phyloP scores from a whole-genome alignment of 1,139 yeast species.

The Suzukiozyma palmioleophila region DNA sequence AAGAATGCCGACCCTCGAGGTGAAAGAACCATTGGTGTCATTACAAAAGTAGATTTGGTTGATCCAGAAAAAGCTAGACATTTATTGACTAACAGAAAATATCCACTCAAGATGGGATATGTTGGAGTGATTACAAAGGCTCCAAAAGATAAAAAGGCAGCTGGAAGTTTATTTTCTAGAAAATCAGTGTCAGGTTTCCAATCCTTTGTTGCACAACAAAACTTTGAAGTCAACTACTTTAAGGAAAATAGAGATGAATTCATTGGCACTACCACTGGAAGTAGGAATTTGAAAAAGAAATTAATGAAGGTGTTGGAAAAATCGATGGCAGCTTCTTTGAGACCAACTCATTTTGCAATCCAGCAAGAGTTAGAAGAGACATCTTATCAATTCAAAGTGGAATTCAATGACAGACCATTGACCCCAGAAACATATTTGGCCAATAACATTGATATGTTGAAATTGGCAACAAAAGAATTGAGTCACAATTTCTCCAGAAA shows the following conservation, averaged over 20 bases:
- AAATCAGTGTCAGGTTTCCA: constrained; percentile 37
- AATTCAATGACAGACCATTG: constrained; percentile 87
- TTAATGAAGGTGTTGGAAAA: constrained; percentile 82
- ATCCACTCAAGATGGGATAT: constrained; percentile 92
- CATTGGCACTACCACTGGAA: constrained; percentile 68
- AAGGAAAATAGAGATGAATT: constrained; percentile 59
- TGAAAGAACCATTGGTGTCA: constrained; percentile 91
- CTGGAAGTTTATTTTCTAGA: constrained; percentile 29
- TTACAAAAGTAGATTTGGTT: constrained; percentile 89
- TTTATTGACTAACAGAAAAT: constrained; percentile 70
- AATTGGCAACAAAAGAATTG: constrained; percentile 82
- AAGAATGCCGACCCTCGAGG: constrained; percentile 90
- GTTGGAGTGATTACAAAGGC: constrained; percentile 92
- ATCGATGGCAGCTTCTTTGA: constrained; percentile 85
- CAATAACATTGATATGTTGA: constrained; percentile 82
- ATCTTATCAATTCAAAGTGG: constrained; percentile 89
- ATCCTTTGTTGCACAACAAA: constrained; percentile 59
- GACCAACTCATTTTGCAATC: constrained; percentile 82
- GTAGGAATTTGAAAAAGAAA: constrained; percentile 70
- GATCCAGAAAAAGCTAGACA: constrained; percentile 68
- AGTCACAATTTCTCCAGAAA: constrained; percentile 78
- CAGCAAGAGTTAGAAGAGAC: constrained; percentile 93
- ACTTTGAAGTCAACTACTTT: constrained; percentile 57
- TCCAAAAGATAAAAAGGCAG: constrained; percentile 37
- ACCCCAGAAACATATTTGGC: constrained; percentile 95